Percentiles rank a stretch among this genome's conserved stretches.
Conservation (phyloP, 2,329 filamentous ascomycete species). For the Aspergillus latus region DNA sequence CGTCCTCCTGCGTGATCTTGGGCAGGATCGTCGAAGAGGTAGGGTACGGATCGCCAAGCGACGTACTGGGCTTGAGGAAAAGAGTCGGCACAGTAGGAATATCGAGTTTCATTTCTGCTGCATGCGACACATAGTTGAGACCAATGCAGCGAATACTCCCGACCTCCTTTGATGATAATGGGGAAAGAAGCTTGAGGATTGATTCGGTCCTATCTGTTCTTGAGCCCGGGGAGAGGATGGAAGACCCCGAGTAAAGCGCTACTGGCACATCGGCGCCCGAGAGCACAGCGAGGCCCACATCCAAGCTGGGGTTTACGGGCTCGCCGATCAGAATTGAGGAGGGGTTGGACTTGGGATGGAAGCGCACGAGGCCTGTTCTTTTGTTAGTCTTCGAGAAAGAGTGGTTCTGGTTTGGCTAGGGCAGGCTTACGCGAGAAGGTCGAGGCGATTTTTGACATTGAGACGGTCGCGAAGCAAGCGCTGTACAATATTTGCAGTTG, state of each 20-base stretch:
- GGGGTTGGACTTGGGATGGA: constrained; percentile 54
- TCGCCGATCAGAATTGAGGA: constrained; percentile 57
- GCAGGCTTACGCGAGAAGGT: constrained; percentile 36
- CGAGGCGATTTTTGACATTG: constrained; percentile 39
- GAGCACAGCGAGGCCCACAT: constrained; percentile 59
- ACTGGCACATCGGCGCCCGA: constrained; percentile 58
- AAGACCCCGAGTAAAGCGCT: constrained; percentile 58
- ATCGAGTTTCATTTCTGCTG: constrained; percentile 53
- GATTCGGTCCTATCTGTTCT: constrained; percentile 46
- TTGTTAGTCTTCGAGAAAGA: constrained; percentile 5
- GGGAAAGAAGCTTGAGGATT: constrained; percentile 51
- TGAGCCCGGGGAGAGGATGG: constrained; percentile 56
- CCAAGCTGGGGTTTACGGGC: constrained; percentile 53
- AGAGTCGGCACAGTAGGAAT: constrained; percentile 57
- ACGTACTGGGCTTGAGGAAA: constrained; percentile 59
- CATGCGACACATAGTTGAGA: constrained; percentile 55
- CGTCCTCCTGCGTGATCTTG: constrained; percentile 53
- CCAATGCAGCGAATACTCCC: constrained; percentile 62
- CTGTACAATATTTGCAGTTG: neutral
- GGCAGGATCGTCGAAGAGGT: constrained; percentile 52
- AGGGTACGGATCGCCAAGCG: constrained; percentile 56
- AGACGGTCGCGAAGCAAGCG: neutral
- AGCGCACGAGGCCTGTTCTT: constrained; percentile 58
- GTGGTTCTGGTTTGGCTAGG: neutral
- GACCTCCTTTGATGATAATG: constrained; percentile 50